These are phyloP conservation scores for Thuidium tamariscinum DNA, from an alignment of 225 moss, liverwort and hornwort genomes.

Conservation along the genomic window DNA sequence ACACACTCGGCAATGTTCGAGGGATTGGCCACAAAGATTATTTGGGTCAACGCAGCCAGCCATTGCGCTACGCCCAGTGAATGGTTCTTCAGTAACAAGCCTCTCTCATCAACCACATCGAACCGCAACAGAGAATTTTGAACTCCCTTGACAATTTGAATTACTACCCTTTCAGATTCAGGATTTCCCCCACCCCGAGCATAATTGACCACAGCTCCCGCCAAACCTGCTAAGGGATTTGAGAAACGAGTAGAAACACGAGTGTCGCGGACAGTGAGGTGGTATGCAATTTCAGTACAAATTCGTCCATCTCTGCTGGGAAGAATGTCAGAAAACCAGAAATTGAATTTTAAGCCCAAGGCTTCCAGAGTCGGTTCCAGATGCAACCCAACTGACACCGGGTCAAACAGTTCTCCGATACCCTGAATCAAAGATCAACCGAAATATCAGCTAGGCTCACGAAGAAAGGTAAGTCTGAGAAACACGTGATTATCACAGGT, in stretches of 20 bases:
- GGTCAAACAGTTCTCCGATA: neutral
- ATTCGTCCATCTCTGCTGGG: neutral
- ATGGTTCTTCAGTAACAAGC: neutral
- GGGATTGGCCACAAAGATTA: conserved; percentile 2
- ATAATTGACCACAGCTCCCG: neutral
- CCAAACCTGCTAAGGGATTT: neutral
- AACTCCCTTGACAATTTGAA: neutral
- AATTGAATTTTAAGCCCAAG: neutral
- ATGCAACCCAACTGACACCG: neutral
- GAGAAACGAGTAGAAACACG: neutral
- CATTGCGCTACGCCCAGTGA: neutral
- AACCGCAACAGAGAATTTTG: neutral
- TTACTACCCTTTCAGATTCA: neutral
- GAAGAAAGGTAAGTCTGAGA: neutral
- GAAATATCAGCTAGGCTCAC: neutral
- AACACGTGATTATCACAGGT: neutral
- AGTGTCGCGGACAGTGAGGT: neutral
- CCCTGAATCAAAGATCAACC: neutral
- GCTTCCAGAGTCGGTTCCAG: neutral
- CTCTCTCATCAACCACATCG: conserved; percentile 14
- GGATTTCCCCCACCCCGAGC: neutral
- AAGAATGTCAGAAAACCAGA: conserved; percentile 13
- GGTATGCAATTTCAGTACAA: neutral
- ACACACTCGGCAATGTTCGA: conserved; percentile 8
- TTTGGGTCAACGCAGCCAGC: conserved; percentile 19